Percentiles rank a stretch among this genome's conserved stretches.
These are phyloP conservation scores for Malassezia pachydermatis DNA, from an alignment of 1,284 basidiomycete genomes.

Conservation along the genomic window DNA sequence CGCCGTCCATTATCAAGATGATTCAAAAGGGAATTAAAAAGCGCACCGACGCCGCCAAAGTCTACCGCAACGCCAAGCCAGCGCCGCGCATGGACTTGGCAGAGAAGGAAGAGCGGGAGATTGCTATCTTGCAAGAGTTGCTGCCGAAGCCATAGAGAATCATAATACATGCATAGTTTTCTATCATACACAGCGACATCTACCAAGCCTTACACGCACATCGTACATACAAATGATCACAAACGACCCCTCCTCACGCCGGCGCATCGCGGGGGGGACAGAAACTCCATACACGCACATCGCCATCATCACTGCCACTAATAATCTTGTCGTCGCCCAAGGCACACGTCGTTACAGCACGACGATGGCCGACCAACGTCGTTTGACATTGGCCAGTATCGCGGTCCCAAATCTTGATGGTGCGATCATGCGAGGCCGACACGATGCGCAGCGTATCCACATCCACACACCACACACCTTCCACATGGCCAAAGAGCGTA, in stretches of 20 bases:
- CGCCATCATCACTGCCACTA: slow-evolving; percentile 80
- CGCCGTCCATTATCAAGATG: slow-evolving; percentile 19
- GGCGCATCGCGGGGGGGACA: slow-evolving; percentile 2
- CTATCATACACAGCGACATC: too few relatives aligned
- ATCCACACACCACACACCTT: slow-evolving; percentile 91
- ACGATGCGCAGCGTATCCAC: slow-evolving; percentile 84
- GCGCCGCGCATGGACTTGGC: slow-evolving; percentile 16
- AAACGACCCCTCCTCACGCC: too few relatives aligned
- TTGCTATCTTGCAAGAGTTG: slow-evolving; percentile 10
- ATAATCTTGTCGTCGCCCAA: slow-evolving; percentile 92
- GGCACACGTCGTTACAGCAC: slow-evolving; percentile 80
- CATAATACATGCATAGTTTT: background rate
- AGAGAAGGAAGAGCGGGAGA: slow-evolving; percentile 16
- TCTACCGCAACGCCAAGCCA: slow-evolving; percentile 15
- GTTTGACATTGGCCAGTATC: slow-evolving; percentile 78
- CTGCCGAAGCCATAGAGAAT: slow-evolving; percentile 5
- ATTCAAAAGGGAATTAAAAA: slow-evolving; percentile 19
- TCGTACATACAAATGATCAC: too few relatives aligned
- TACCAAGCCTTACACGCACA: too few relatives aligned
- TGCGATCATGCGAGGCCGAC: slow-evolving; percentile 81
- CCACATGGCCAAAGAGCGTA: slow-evolving; percentile 83
- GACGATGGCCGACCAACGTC: slow-evolving; percentile 86
- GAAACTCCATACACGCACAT: slow-evolving; percentile 52
- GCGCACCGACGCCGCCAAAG: slow-evolving; percentile 16
- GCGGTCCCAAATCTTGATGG: slow-evolving; percentile 80